phyloP scores from a whole-genome alignment of 208 protist genomes.

The Herpetomonas samuelpessoai region DNA sequence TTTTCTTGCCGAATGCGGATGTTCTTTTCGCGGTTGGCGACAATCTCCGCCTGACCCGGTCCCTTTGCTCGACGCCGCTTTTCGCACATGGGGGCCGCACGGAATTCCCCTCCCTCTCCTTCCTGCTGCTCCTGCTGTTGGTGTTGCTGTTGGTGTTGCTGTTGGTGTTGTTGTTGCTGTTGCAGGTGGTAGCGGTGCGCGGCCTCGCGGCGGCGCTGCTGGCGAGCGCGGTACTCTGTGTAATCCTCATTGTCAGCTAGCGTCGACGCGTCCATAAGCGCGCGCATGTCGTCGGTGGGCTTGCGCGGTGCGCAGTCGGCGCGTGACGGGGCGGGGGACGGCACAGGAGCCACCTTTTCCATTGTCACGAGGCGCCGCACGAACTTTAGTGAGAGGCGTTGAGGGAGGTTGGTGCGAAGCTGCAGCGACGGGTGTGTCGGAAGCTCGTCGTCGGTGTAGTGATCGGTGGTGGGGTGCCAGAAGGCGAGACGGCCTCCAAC shows the following conservation, averaged over 20 bases:
- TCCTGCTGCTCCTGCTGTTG: not conserved
- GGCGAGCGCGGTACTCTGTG: conserved; percentile 62
- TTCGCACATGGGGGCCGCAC: not conserved
- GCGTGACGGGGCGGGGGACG: conserved; percentile 33
- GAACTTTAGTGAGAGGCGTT: conserved; percentile 84
- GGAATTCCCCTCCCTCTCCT: not conserved
- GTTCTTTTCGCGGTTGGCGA: conserved; percentile 62
- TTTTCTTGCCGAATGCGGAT: conserved; percentile 45
- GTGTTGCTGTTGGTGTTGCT: not conserved
- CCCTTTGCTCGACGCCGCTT: conserved; percentile 5
- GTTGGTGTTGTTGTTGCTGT: not conserved
- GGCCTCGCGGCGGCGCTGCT: conserved; percentile 47
- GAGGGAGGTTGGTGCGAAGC: conserved; percentile 68
- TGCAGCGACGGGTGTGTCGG: conserved; percentile 90
- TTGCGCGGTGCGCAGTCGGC: conserved; percentile 38
- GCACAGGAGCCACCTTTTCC: conserved; percentile 38
- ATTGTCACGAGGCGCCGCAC: conserved; percentile 74
- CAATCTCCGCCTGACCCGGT: conserved; percentile 33
- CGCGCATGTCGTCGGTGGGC: conserved; percentile 47
- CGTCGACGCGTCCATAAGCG: conserved; percentile 59
- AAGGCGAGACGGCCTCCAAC: conserved; percentile 90
- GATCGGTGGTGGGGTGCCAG: conserved; percentile 93
- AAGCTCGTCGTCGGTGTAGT: conserved; percentile 86
- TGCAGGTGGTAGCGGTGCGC: conserved; percentile 8
- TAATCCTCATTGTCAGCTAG: conserved; percentile 69